Conservation (phyloP, 2,329 filamentous ascomycete genomes). For the Pyricularia pennisetigena region DNA sequence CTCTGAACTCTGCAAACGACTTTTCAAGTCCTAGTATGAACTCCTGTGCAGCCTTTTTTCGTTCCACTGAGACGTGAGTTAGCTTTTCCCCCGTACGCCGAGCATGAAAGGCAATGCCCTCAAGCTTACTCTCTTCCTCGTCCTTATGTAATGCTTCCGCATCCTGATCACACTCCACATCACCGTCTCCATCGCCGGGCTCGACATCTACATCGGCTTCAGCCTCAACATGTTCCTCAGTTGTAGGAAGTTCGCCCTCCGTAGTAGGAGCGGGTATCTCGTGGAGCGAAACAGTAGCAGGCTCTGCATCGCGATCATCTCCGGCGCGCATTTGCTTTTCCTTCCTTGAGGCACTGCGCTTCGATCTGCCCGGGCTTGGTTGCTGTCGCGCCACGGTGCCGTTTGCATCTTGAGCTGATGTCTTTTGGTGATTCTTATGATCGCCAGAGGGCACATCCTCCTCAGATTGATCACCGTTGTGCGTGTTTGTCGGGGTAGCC, state of each 20-base stretch:
- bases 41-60: conserved; percentile 71
- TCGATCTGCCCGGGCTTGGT: conserved; percentile 13
- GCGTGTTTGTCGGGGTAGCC: conserved; percentile 14
- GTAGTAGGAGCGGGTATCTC: conserved; percentile 8
- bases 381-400: conserved; percentile 11
- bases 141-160: conserved; percentile 48
- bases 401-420: background rate
- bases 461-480: conserved; percentile 20
- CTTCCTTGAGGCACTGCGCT: conserved; percentile 23
- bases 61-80: conserved; percentile 47
- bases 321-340: conserved; percentile 11
- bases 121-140: conserved; percentile 52
- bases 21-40: conserved; percentile 73
- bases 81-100: background rate
- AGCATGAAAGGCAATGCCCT: background rate
- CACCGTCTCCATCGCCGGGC: conserved; percentile 39
- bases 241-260: conserved; percentile 12
- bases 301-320: background rate
- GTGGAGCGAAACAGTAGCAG: background rate
- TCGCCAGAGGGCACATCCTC: conserved; percentile 17
- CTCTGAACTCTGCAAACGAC: conserved; percentile 79
- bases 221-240: conserved; percentile 15
- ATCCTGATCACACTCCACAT: conserved; percentile 50
- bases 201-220: conserved; percentile 33
- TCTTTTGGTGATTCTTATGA: conserved; percentile 7